Evolutionary conservation across 192 early-diverging fungal genomes (phyloP).

Genomic region (Mortierella hygrophila): DNA sequence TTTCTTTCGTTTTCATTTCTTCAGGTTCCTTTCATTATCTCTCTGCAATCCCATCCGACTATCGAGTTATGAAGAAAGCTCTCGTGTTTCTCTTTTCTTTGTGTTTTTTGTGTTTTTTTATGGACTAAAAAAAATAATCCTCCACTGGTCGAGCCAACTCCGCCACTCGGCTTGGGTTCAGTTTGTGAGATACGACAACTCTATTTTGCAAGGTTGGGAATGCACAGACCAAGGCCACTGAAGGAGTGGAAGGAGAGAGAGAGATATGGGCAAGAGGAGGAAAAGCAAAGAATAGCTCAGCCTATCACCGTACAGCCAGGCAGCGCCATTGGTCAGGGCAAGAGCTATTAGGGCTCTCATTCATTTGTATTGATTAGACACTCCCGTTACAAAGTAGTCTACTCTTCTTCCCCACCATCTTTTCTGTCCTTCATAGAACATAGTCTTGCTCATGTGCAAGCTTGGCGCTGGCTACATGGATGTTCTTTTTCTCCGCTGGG

Average conservation of each 20-base stretch:
- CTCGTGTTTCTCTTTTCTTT: not conserved
- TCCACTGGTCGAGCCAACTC: not conserved
- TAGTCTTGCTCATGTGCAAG: too few relatives aligned
- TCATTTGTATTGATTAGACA: too few relatives aligned
- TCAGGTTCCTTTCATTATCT: not conserved
- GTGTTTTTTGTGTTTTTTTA: not conserved
- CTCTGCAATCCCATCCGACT: not conserved
- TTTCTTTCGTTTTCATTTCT: not conserved
- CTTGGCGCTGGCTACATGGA: too few relatives aligned
- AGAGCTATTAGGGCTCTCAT: not conserved
- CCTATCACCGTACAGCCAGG: not conserved
- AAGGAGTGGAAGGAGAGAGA: not conserved
- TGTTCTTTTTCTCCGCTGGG: too few relatives aligned
- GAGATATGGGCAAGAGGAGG: too few relatives aligned
- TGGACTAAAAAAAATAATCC: not conserved
- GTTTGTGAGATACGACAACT: not conserved
- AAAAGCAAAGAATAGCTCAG: not conserved
- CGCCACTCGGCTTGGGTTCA: not conserved
- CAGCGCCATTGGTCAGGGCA: not conserved
- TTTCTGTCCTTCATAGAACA: too few relatives aligned
- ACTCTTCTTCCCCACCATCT: too few relatives aligned
- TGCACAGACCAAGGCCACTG: conserved; percentile 1
- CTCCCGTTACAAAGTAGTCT: too few relatives aligned
- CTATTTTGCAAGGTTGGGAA: not conserved
- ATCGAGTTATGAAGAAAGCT: not conserved